phyloP scores from a whole-genome alignment of 1,139 yeast genomes.

The Suhomyces ambrosiae region DNA sequence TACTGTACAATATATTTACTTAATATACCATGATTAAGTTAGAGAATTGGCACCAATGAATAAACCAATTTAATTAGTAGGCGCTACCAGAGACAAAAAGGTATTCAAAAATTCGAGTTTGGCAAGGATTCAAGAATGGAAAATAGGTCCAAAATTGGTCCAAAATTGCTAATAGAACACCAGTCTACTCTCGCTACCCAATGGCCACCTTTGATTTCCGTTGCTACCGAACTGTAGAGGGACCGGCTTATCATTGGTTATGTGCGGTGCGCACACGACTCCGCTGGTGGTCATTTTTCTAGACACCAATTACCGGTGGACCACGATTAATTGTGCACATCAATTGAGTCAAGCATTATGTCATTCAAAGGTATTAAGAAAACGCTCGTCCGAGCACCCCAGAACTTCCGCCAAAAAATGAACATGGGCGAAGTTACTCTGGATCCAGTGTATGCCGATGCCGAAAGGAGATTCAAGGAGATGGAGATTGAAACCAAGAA shows the following conservation, averaged over 20 bases:
- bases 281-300: constrained; percentile 2
- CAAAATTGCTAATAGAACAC: neutral
- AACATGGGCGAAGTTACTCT: constrained; percentile 83
- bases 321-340: neutral
- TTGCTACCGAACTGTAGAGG: neutral
- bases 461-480: constrained; percentile 93
- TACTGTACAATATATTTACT: too few species aligned
- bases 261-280: constrained; percentile 3
- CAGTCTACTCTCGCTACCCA: neutral
- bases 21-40: too few species aligned
- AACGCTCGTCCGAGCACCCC: constrained; percentile 85
- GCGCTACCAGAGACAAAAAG: too few species aligned
- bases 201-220: too few species aligned
- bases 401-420: constrained; percentile 72
- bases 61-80: too few species aligned
- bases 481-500: constrained; percentile 87
- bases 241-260: neutral
- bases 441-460: constrained; percentile 91
- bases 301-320: neutral
- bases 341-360: constrained; percentile 45
- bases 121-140: too few species aligned
- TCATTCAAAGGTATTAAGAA: constrained; percentile 93
- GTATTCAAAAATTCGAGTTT: too few species aligned
- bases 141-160: too few species aligned
- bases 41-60: too few species aligned